Conservation (phyloP, 495 filamentous ascomycete genomes). For the Stereocaulon alpinum region DNA sequence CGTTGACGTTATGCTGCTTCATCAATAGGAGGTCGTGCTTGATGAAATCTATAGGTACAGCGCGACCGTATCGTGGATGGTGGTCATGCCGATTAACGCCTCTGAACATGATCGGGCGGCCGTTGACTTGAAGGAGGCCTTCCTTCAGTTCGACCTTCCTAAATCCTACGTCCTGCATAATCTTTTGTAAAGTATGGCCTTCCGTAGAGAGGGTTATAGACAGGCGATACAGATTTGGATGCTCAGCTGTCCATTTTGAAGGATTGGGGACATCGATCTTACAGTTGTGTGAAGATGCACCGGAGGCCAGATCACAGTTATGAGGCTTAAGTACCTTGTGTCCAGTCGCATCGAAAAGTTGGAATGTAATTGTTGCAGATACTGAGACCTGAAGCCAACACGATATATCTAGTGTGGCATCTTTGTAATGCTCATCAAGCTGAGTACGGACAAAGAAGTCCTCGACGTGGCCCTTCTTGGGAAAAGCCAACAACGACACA, state of each 20-base stretch:
- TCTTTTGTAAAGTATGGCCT: conserved; percentile 30
- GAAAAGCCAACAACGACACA: conserved; percentile 49
- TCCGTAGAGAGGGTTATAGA: conserved; percentile 24
- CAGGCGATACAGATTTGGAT: conserved; percentile 47
- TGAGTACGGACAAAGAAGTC: conserved; percentile 47
- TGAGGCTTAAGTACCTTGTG: conserved; percentile 1
- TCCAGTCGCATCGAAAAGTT: conserved; percentile 22
- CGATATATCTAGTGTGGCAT: conserved; percentile 41
- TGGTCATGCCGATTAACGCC: conserved; percentile 59
- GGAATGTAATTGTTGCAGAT: conserved; percentile 24
- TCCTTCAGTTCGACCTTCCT: conserved; percentile 47
- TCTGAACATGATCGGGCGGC: conserved; percentile 42
- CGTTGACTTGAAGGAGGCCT: conserved; percentile 50
- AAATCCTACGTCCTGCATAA: conserved; percentile 48
- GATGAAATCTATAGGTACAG: conserved; percentile 48
- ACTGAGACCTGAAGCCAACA: conserved; percentile 30
- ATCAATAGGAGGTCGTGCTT: conserved; percentile 49
- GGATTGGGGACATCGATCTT: conserved; percentile 36
- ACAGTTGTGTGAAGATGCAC: conserved; percentile 24
- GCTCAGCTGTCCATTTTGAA: conserved; percentile 57
- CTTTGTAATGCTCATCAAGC: conserved; percentile 43
- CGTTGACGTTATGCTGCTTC: conserved; percentile 59
- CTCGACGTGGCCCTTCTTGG: conserved; percentile 40
- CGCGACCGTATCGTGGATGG: conserved; percentile 47
- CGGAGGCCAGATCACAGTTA: conserved; percentile 6